Conservation (phyloP, 345 rosid genomes). For the Mangifera indica region DNA sequence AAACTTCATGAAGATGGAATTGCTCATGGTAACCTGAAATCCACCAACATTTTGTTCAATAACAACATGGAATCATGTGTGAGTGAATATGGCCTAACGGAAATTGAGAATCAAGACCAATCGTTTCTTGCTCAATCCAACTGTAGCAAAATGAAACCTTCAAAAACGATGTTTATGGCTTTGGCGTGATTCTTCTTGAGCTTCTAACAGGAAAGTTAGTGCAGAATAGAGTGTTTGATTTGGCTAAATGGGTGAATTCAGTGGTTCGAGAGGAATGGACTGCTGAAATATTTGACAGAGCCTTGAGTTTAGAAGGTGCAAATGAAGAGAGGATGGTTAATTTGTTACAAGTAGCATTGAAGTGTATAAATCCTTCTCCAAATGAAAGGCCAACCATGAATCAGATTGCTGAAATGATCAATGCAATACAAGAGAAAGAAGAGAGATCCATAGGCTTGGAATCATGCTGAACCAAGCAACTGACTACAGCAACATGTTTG, state of each 20-base stretch:
- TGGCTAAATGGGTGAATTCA: slow-evolving; percentile 54
- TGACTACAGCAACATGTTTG: not conserved
- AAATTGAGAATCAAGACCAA: slow-evolving; percentile 26
- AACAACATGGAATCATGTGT: slow-evolving; percentile 47
- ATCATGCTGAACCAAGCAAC: slow-evolving; percentile 6
- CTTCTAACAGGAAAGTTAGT: slow-evolving; percentile 55
- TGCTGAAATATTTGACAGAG: slow-evolving; percentile 51
- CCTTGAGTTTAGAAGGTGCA: slow-evolving; percentile 41
- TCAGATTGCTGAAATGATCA: slow-evolving; percentile 35
- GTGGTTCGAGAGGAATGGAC: slow-evolving; percentile 65
- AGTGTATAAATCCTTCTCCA: slow-evolving; percentile 42
- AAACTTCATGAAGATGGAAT: slow-evolving; percentile 40
- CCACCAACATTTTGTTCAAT: slow-evolving; percentile 52
- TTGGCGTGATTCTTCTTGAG: slow-evolving; percentile 62
- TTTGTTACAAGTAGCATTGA: slow-evolving; percentile 45
- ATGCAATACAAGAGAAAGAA: slow-evolving; percentile 43
- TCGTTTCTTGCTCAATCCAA: slow-evolving; percentile 16
- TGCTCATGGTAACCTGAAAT: slow-evolving; percentile 67
- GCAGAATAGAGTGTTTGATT: slow-evolving; percentile 39
- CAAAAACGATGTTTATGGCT: slow-evolving; percentile 39
- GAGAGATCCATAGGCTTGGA: slow-evolving; percentile 41
- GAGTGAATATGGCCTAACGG: slow-evolving; percentile 59
- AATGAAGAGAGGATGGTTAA: slow-evolving; percentile 57
- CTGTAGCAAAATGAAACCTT: slow-evolving; percentile 15
- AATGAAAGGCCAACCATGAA: slow-evolving; percentile 44